Base-by-base conservation (phyloP, 352 stramenopile genomes). In the Phytophthora sojae region DNA sequence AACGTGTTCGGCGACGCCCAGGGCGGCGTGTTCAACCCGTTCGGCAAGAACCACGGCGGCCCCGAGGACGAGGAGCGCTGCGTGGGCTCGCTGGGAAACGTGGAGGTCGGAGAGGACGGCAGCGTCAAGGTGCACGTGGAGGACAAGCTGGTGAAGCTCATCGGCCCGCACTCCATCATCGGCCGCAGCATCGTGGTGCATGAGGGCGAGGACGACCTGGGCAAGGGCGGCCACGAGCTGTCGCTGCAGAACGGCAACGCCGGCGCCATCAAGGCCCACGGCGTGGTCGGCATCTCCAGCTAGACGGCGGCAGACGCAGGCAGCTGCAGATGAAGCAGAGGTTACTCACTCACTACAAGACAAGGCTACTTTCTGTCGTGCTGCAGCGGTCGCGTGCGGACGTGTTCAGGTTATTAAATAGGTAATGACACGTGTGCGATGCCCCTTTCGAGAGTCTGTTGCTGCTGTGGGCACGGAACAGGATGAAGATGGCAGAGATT, bases 111-210 rank as follows among this genome's bases (percentile, higher is more conserved):
- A 55, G 96, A 97, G 29, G 85, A 98, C 66, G 97, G 97, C 76
- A 85, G 80, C 39, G 91, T 78, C 64, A 89, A 88, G 67, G 90
- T 99, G 47, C 83, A 98, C 74, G 91, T 99, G 58, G 89, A 98
- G 67, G 97, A 99, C 82, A 91, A 93, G 61, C 82, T 98, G 57
- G 91, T 99, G 57, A 99, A 99, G 81, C 88, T 99, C 55, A 99
- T 99, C 66, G 97, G 97, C 23, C 97, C 97, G 23, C 97, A 99
- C 86, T 99, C 96, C 32, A 95, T 99, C 67, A 99, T 99, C 77
- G 97, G 97, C 68, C 90, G 97, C 63, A 98, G 94, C 51, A 83
- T 99, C 54, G 90, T 99, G 61, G 76, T 99, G 71, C 97, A 98
- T 66, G 96, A 93, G 30, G 87, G 89, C 72, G 96, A 99, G 74